phyloP scores from a whole-genome alignment of 2,329 filamentous ascomycete genomes.

The Fusarium graminum region DNA sequence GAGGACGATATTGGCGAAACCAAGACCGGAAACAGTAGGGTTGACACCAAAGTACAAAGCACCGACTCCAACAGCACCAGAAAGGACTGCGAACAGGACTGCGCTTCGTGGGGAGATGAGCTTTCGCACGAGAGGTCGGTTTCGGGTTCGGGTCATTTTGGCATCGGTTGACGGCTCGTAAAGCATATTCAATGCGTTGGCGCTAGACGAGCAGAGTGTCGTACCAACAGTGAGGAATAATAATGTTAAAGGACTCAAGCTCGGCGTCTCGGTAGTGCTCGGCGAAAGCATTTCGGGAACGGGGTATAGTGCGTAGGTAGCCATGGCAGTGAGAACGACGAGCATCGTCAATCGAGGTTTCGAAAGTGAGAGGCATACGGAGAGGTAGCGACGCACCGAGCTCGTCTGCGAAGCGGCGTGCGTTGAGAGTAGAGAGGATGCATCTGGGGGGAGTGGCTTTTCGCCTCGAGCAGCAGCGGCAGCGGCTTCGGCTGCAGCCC shows the following conservation, averaged over 20 bases:
- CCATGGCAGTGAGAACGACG: constrained; percentile 90
- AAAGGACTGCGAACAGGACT: constrained; percentile 80
- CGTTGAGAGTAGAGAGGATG: constrained; percentile 68
- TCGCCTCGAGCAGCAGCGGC: constrained; percentile 37
- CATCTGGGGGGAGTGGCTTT: constrained; percentile 60
- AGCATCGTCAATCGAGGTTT: constrained; percentile 95
- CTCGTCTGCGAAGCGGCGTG: constrained; percentile 64
- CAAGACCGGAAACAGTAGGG: constrained; percentile 89
- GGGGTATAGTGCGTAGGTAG: constrained; percentile 92
- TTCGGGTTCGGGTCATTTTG: constrained; percentile 92
- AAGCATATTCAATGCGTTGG: constrained; percentile 97
- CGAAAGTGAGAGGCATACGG: constrained; percentile 89
- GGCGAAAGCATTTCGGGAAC: constrained; percentile 86
- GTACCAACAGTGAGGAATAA: constrained; percentile 93
- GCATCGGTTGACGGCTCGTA: constrained; percentile 92
- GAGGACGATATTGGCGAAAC: constrained; percentile 84
- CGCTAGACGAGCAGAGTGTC: constrained; percentile 87
- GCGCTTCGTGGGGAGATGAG: constrained; percentile 80
- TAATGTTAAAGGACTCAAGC: constrained; percentile 89
- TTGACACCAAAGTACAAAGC: constrained; percentile 92
- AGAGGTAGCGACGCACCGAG: constrained; percentile 74
- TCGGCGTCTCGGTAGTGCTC: constrained; percentile 75
- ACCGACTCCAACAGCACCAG: constrained; percentile 76
- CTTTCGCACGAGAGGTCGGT: constrained; percentile 86
- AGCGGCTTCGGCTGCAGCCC: constrained; percentile 41